These are phyloP conservation scores for Epichloe elymi DNA, from an alignment of 2,329 filamentous ascomycete species.

Conservation along the genomic window DNA sequence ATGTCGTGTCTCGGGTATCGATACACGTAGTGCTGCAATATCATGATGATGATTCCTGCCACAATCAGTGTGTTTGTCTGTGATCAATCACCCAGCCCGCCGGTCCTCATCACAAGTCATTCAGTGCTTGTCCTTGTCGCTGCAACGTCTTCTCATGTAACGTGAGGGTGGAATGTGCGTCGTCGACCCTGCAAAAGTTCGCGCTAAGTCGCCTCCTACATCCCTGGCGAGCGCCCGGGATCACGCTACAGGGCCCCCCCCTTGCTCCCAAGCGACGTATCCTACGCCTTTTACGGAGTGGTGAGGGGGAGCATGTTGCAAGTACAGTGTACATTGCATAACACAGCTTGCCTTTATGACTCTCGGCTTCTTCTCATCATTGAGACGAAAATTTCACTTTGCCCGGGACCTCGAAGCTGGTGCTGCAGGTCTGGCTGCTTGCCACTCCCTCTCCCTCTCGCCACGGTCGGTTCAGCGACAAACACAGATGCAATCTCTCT, in stretches of 20 bases:
- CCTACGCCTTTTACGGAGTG: neutral
- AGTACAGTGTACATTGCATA: neutral
- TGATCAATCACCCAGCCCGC: neutral
- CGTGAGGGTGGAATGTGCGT: neutral
- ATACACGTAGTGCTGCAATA: neutral
- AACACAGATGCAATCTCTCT: neutral
- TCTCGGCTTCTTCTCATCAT: neutral
- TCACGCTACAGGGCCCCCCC: slow-evolving; percentile 1
- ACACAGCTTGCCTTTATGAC: no score
- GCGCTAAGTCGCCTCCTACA: slow-evolving; percentile 5
- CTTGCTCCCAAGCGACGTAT: slow-evolving; percentile 4
- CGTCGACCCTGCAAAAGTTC: slow-evolving; percentile 7
- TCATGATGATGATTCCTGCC: neutral
- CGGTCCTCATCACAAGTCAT: neutral
- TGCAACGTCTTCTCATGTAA: slow-evolving; percentile 2
- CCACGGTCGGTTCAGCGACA: no score
- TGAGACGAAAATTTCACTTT: neutral
- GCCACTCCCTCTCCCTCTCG: neutral
- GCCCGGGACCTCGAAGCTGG: neutral
- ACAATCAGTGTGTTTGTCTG: no score
- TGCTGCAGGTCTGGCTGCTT: neutral
- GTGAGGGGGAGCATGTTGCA: neutral
- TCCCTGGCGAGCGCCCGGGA: slow-evolving; percentile 1
- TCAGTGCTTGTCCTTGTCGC: neutral
- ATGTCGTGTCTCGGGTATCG: neutral